A percentile compares a stretch with the other conserved stretches of the same genome.
These are phyloP conservation scores for Fusarium multiceps DNA, from an alignment of 2,329 filamentous ascomycete species.

Conservation along the genomic window DNA sequence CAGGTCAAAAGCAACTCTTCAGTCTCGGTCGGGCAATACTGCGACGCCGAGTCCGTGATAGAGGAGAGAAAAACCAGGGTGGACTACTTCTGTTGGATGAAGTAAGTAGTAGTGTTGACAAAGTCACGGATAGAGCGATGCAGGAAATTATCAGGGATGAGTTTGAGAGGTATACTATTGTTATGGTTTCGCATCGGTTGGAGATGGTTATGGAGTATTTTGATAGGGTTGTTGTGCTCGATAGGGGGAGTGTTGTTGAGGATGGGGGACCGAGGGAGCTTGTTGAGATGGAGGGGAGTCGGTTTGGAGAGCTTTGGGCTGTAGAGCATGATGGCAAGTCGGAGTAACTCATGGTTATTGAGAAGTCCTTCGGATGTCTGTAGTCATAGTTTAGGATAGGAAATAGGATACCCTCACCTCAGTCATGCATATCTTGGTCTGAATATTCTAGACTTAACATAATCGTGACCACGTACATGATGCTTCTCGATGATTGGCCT, in stretches of 20 bases:
- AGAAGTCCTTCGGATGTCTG: rapidly evolving
- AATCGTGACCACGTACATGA: too few species aligned
- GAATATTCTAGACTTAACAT: too few species aligned
- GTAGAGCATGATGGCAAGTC: slow-evolving; percentile 35
- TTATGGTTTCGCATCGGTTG: slow-evolving; percentile 60
- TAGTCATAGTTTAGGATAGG: neutral
- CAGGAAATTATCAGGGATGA: slow-evolving; percentile 55
- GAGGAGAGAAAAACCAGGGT: slow-evolving; percentile 32
- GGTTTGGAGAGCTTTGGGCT: slow-evolving; percentile 50
- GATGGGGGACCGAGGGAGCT: slow-evolving; percentile 43
- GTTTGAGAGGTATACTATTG: slow-evolving; percentile 63
- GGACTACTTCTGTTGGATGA: slow-evolving; percentile 56
- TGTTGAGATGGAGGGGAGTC: slow-evolving; percentile 40
- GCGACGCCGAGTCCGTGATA: slow-evolving; percentile 45
- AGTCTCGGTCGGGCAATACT: slow-evolving; percentile 70
- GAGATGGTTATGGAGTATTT: slow-evolving; percentile 64
- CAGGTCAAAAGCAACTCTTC: slow-evolving; percentile 73
- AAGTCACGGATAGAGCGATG: slow-evolving; percentile 56
- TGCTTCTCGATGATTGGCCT: too few species aligned
- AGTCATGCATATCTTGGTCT: too few species aligned
- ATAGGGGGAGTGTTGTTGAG: slow-evolving; percentile 61
- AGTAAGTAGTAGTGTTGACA: slow-evolving; percentile 57
- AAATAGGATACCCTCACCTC: too few species aligned
- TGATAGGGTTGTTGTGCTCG: slow-evolving; percentile 62
- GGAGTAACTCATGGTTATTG: neutral